Conservation (phyloP, 140 eudicot species). For the Senecio squalidus region DNA sequence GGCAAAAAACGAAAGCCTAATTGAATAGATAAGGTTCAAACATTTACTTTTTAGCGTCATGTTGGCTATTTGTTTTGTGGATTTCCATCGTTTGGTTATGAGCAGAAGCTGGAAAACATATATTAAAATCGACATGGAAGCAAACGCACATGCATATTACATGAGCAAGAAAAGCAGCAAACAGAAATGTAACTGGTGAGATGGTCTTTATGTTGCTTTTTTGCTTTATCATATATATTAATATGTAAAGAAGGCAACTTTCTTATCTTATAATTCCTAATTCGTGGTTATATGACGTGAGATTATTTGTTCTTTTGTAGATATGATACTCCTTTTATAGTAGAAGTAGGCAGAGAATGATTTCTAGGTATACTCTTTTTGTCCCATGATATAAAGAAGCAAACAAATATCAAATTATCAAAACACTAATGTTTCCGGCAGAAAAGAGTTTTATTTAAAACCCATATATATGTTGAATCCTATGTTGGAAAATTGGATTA, state of each 20-base stretch:
- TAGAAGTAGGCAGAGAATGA: not conserved
- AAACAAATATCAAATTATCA: no score
- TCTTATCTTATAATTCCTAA: not conserved
- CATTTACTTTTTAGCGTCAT: slow-evolving; percentile 7
- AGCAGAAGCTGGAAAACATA: not conserved
- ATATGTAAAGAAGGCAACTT: not conserved
- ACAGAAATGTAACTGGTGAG: not conserved
- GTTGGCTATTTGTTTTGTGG: slow-evolving; percentile 7
- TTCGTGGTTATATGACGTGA: not conserved
- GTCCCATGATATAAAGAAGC: no score
- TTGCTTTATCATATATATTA: not conserved
- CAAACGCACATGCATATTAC: slow-evolving; percentile 12
- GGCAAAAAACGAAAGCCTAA: no score
- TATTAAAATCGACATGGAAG: not conserved
- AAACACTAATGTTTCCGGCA: no score
- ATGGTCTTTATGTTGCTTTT: not conserved
- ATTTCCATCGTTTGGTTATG: not conserved
- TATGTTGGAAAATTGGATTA: no score
- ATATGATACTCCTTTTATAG: not conserved
- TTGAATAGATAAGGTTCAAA: slow-evolving; percentile 2
- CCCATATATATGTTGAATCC: no score
- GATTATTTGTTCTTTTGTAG: not conserved
- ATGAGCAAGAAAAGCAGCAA: slow-evolving; percentile 3
- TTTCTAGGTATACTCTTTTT: not conserved
- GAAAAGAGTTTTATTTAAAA: no score